A percentile compares a stretch with the other conserved stretches of the same genome.
Evolutionary conservation across 2,329 filamentous ascomycete genomes (phyloP).

Genomic region (Claviceps sp.): DNA sequence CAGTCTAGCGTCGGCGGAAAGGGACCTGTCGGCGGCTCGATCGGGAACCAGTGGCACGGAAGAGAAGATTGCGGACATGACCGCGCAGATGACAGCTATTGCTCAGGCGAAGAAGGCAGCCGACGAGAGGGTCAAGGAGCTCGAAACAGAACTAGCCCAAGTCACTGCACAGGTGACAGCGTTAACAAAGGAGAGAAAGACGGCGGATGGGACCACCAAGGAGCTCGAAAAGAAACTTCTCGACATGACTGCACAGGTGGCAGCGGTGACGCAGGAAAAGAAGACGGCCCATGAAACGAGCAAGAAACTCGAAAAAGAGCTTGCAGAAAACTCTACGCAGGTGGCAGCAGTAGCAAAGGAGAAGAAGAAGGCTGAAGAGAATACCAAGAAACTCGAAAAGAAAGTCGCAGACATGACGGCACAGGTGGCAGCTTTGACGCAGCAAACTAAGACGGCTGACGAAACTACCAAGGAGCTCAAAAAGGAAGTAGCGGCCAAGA

Average conservation of each 20-base stretch:
- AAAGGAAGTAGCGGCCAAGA: constrained; percentile 18
- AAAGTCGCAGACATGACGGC: constrained; percentile 12
- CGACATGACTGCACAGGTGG: constrained; percentile 21
- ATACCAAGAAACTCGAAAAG: constrained; percentile 14
- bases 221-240: constrained; percentile 14
- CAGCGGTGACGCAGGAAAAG: constrained; percentile 16
- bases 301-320: constrained; percentile 14
- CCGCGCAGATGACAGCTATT: constrained; percentile 15
- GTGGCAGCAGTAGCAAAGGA: constrained; percentile 17
- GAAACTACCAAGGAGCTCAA: constrained; percentile 15
- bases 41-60: constrained; percentile 24
- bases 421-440: constrained; percentile 16
- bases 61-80: constrained; percentile 15
- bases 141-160: constrained; percentile 14
- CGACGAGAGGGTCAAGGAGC: constrained; percentile 13
- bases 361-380: constrained; percentile 15
- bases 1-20: constrained; percentile 19
- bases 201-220: constrained; percentile 15
- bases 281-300: constrained; percentile 15
- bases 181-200: constrained; percentile 13
- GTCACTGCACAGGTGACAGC: constrained; percentile 13
- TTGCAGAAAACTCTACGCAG: constrained; percentile 4
- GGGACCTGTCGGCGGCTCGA: constrained; percentile 19
- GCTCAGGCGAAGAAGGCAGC: constrained; percentile 14
- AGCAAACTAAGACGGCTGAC: constrained; percentile 15